Conservation (phyloP, 1,139 yeast species). For the Kodamaea plutei region DNA sequence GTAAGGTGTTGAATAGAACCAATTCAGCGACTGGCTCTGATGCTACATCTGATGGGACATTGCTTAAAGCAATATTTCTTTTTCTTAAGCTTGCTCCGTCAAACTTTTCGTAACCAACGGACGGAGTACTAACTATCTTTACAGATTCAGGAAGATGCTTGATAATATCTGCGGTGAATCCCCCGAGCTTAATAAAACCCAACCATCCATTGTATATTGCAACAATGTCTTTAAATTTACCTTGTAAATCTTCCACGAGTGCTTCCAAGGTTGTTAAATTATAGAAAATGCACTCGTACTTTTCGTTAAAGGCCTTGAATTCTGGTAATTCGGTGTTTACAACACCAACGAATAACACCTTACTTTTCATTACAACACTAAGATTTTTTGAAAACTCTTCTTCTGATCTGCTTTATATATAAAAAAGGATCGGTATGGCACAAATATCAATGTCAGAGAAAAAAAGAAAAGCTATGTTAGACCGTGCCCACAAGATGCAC, state of each 20-base stretch:
- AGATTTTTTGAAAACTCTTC: no score
- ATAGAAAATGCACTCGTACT: constrained; percentile 19
- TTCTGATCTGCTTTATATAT: no score
- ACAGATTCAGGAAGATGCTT: constrained; percentile 49
- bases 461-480: neutral
- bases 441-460: neutral
- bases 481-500: no score
- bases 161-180: constrained; percentile 44
- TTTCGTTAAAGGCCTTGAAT: constrained; percentile 15
- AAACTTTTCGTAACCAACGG: constrained; percentile 67
- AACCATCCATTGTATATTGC: constrained; percentile 67
- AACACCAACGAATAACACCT: constrained; percentile 23
- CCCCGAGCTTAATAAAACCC: constrained; percentile 50
- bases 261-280: constrained; percentile 16
- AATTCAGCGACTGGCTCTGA: constrained; percentile 77
- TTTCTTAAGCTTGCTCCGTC: constrained; percentile 40
- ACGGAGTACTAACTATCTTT: constrained; percentile 57
- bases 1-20: constrained; percentile 56
- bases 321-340: constrained; percentile 18
- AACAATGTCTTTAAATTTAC: constrained; percentile 35
- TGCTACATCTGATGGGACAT: constrained; percentile 60
- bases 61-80: constrained; percentile 53
- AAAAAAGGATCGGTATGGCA: no score
- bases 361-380: constrained; percentile 11
- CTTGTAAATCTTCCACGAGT: constrained; percentile 27